Base-by-base conservation (phyloP, 192 early-diverging fungal genomes). In the Backusella luteola region DNA sequence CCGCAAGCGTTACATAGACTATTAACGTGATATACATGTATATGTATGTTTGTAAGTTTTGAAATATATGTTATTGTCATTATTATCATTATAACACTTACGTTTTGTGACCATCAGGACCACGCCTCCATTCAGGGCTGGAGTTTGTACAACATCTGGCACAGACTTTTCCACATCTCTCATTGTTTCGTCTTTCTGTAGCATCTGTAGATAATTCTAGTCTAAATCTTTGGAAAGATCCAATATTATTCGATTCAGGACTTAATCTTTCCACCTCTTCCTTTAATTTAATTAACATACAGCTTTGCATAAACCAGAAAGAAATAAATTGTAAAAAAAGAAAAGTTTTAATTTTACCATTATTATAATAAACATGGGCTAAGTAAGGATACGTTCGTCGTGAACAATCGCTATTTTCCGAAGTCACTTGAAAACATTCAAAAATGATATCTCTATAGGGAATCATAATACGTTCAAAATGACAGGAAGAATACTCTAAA, bases 51-150 rank as follows among this genome's bases (percentile, higher is more conserved):
- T 17, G 9, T 2, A 63, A 63, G 56, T 14, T 26, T 29, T 29
- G n/a, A n/a, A 4, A 49, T n/a, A n/a, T 19, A 49, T 49, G 6
- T 49, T 6, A 39, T 39, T 39, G 11, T 39, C 38, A 39, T 39
- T 12, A 29, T 23, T n/a, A 3, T 32, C 32, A 7, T 36, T 32
- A 5, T 8, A 34, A 11, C 12, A 74, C 73, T 74, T 74, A 74
- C 73, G 73, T 74, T 4, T 74, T 74, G 17, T 77, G 76, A 26
- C 76, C 76, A 66, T 56, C 70, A 19, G 76, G 76, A 34, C 76
- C 76, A 46, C 76, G 69, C 23, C 76, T 52, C 76, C 76, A 77
- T 66, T 77, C 76, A 44, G 76, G 76, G 19, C 76, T 77, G 38
- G 32, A 26, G 32, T 56, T 73, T 17, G 76, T 77, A n/a, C 70